Conservation (phyloP, 2,329 filamentous ascomycete species). For the Clonostachys sp. region DNA sequence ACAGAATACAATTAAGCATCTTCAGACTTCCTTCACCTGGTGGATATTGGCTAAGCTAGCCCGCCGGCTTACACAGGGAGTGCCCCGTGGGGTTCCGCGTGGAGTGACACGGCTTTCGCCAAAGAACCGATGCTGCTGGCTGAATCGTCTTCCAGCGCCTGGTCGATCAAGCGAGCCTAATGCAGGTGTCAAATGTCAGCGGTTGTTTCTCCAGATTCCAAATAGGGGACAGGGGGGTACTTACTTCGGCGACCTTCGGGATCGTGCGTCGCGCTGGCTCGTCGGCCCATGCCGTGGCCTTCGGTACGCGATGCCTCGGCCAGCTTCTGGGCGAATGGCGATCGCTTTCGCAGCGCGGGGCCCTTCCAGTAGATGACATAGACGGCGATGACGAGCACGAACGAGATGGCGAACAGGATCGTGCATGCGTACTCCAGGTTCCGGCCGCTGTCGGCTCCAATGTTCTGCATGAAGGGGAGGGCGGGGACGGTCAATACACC, state of each 20-base stretch:
- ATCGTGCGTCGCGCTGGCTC: slow-evolving; percentile 16
- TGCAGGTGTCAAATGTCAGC: neutral
- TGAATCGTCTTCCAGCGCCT: slow-evolving; percentile 19
- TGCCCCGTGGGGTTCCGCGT: slow-evolving; percentile 26
- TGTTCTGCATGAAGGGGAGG: slow-evolving; percentile 58
- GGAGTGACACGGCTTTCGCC: slow-evolving; percentile 34
- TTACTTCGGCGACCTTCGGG: slow-evolving; percentile 16
- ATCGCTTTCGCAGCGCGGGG: slow-evolving; percentile 52
- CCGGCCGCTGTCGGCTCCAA: slow-evolving; percentile 37
- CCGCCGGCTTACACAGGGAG: slow-evolving; percentile 27
- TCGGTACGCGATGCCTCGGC: slow-evolving; percentile 32
- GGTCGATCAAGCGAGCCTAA: slow-evolving; percentile 16
- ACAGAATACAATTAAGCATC: too few relatives aligned
- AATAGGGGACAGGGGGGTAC: slow-evolving; percentile 1
- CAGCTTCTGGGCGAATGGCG: slow-evolving; percentile 61
- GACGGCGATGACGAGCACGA: slow-evolving; percentile 56
- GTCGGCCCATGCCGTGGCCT: slow-evolving; percentile 13
- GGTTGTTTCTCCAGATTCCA: neutral
- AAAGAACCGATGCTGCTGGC: slow-evolving; percentile 33
- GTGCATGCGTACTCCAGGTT: slow-evolving; percentile 57
- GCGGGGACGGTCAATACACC: slow-evolving; percentile 67
- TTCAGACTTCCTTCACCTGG: too few relatives aligned
- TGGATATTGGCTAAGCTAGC: slow-evolving; percentile 11
- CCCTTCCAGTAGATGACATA: slow-evolving; percentile 66
- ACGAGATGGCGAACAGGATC: slow-evolving; percentile 58